Conservation (phyloP, 2,329 filamentous ascomycete species). For the Scortechinia acanthostroma region DNA sequence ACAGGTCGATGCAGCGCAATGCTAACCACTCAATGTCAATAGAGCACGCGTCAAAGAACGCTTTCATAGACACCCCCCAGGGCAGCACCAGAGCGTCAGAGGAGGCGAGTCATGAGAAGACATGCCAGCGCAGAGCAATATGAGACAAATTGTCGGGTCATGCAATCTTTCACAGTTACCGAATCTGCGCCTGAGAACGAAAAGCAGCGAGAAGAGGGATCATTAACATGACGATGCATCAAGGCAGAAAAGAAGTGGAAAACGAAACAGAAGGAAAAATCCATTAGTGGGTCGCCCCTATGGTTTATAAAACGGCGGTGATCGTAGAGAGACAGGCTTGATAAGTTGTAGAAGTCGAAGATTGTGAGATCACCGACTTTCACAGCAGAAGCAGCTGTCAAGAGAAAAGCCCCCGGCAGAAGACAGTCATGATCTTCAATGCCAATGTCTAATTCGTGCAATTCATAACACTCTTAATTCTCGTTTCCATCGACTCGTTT, state of each 20-base stretch:
- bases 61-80: neutral
- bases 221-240: neutral
- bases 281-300: constrained; percentile 22
- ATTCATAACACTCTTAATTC: constrained; percentile 17
- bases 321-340: neutral
- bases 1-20: no score
- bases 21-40: no score
- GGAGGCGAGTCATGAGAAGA: no score
- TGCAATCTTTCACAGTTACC: neutral
- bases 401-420: no score
- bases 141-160: no score
- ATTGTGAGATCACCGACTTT: no score
- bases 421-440: constrained; percentile 6
- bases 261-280: constrained; percentile 7
- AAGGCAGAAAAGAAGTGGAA: constrained; percentile 1
- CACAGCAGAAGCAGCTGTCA: no score
- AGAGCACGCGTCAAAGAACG: neutral
- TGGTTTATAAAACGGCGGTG: constrained; percentile 16
- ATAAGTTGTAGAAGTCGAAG: no score
- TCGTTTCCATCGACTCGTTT: constrained; percentile 16
- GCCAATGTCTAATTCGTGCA: constrained; percentile 16
- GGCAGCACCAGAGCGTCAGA: no score
- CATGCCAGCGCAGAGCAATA: no score
- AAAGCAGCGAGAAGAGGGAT: neutral
- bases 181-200: neutral